phyloP scores from a whole-genome alignment of 371 early-diverging fungal genomes.

The Circinella umbellata region DNA sequence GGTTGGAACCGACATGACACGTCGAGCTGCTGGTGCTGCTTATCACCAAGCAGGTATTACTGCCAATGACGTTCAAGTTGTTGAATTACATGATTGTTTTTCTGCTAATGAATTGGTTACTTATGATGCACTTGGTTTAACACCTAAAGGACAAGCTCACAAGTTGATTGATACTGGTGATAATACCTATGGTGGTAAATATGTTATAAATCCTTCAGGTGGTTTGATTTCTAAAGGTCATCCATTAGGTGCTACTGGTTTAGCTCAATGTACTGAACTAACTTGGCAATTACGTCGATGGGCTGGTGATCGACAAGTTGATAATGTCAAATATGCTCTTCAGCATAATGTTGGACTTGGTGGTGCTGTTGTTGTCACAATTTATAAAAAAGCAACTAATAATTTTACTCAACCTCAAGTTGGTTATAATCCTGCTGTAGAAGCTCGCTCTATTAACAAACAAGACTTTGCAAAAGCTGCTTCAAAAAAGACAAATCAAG shows the following conservation, averaged over 20 bases:
- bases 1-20: slow-evolving; percentile 78
- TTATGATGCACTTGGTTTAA: slow-evolving; percentile 78
- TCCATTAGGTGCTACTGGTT: slow-evolving; percentile 82
- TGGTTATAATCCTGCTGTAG: slow-evolving; percentile 76
- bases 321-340: slow-evolving; percentile 68
- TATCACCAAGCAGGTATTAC: slow-evolving; percentile 65
- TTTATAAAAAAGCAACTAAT: slow-evolving; percentile 65
- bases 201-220: slow-evolving; percentile 80
- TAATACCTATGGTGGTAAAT: slow-evolving; percentile 66
- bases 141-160: slow-evolving; percentile 68
- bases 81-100: slow-evolving; percentile 86
- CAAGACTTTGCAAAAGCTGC: slow-evolving; percentile 66
- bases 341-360: slow-evolving; percentile 87
- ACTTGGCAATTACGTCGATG: slow-evolving; percentile 74
- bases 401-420: slow-evolving; percentile 53
- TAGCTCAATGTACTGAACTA: slow-evolving; percentile 75
- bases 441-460: slow-evolving; percentile 63
- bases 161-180: slow-evolving; percentile 60
- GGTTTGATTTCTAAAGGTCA: slow-evolving; percentile 85
- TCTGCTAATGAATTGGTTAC: slow-evolving; percentile 81
- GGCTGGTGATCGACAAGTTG: slow-evolving; percentile 77
- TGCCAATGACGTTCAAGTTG: slow-evolving; percentile 67
- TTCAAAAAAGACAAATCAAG: slow-evolving; percentile 49
- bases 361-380: slow-evolving; percentile 74
- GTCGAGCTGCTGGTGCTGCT: slow-evolving; percentile 63